Conservation (phyloP, 331 rosid species). For the Acacia concinna region DNA sequence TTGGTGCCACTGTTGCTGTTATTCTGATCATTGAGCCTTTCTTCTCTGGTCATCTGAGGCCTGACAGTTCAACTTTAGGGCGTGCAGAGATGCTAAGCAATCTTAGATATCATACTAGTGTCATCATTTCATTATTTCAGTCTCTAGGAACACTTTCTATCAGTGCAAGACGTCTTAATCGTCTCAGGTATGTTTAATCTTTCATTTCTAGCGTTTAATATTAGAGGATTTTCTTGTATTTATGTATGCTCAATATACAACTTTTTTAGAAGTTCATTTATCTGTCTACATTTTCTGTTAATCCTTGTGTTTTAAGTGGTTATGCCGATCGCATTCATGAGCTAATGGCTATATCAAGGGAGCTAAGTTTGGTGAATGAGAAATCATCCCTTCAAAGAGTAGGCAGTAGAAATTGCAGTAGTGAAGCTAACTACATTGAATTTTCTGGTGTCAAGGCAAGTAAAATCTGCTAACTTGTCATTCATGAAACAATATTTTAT, state of each 20-base stretch:
- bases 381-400: slow-evolving; percentile 55
- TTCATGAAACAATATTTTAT: slow-evolving; percentile 24
- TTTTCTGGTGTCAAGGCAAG: slow-evolving; percentile 88
- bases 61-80: slow-evolving; percentile 95
- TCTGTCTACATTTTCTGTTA: slow-evolving; percentile 24
- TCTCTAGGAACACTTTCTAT: slow-evolving; percentile 95
- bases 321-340: slow-evolving; percentile 96
- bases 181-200: slow-evolving; percentile 71
- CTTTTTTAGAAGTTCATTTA: slow-evolving; percentile 16
- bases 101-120: slow-evolving; percentile 98
- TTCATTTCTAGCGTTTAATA: slow-evolving; percentile 19
- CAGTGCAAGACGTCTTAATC: slow-evolving; percentile 89
- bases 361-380: slow-evolving; percentile 61
- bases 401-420: slow-evolving; percentile 63
- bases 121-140: slow-evolving; percentile 88
- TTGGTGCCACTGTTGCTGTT: slow-evolving; percentile 98
- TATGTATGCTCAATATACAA: slow-evolving; percentile 21
- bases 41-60: slow-evolving; percentile 88
- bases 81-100: slow-evolving; percentile 99
- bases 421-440: slow-evolving; percentile 91
- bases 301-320: slow-evolving; percentile 60
- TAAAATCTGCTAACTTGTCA: slow-evolving; percentile 17
- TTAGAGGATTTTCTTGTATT: slow-evolving; percentile 14
- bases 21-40: slow-evolving; percentile 94
- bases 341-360: slow-evolving; percentile 75